These are phyloP conservation scores for Artemisia princeps DNA, from an alignment of 140 eudicot species.

Conservation along the genomic window DNA sequence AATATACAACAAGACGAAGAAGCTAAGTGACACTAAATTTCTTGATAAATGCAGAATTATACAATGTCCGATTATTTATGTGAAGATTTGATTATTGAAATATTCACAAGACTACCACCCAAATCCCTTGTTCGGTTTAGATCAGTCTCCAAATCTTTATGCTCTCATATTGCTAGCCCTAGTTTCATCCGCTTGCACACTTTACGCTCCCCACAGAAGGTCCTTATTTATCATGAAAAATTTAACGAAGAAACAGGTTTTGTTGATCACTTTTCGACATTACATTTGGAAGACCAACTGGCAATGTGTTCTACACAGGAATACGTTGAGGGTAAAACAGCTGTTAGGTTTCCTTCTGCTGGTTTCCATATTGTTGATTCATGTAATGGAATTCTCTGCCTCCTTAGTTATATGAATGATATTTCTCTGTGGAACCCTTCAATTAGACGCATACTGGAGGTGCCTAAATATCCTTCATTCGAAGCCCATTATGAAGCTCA, in stretches of 20 bases:
- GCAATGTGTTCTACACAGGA: not conserved
- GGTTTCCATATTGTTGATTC: not conserved
- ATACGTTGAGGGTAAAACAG: not conserved
- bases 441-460: not conserved
- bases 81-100: constrained; percentile 7
- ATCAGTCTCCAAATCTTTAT: constrained; percentile 9
- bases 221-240: not conserved
- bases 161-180: constrained; percentile 1
- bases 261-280: not conserved
- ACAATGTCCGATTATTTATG: not conserved
- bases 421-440: constrained; percentile 3
- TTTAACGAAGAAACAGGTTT: not conserved
- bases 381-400: constrained; percentile 12
- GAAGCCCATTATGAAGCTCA: not conserved
- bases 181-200: constrained; percentile 8
- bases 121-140: constrained; percentile 12
- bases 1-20: too few species aligned
- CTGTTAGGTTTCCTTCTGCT: not conserved
- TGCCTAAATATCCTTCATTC: not conserved
- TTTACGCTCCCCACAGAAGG: not conserved
- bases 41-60: not conserved
- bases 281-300: not conserved
- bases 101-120: not conserved
- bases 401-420: not conserved
- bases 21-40: too few species aligned